Evolutionary conservation across 2,329 filamentous ascomycete genomes (phyloP).

Genomic region (Ceratocystis lukuohia): DNA sequence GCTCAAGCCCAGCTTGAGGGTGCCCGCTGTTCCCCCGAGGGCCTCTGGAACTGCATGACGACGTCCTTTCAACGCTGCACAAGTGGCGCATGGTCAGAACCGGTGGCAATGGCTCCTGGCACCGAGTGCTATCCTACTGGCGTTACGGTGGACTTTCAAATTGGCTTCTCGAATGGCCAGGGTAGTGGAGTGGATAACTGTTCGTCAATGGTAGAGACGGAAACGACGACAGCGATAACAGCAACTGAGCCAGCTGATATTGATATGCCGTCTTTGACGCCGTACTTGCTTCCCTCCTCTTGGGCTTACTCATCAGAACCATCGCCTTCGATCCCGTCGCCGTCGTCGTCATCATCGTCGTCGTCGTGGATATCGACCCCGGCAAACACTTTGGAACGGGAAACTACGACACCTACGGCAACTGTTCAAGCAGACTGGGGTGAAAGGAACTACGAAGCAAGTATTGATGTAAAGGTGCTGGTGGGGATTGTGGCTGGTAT

Average conservation of each 20-base stretch:
- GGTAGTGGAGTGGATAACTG: not conserved
- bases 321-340: not conserved
- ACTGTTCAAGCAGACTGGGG: not conserved
- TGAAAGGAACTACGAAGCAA: not conserved
- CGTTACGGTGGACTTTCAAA: conserved; percentile 30
- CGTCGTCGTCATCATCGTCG: not conserved
- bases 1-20: conserved; percentile 27
- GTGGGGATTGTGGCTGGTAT: not conserved
- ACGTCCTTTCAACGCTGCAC: conserved; percentile 38
- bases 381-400: not conserved
- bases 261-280: not conserved
- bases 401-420: not conserved
- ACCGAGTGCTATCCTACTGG: conserved; percentile 35
- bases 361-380: not conserved
- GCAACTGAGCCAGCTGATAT: not conserved
- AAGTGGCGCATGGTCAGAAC: conserved; percentile 33
- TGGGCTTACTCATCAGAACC: not conserved
- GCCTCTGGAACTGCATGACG: conserved; percentile 43
- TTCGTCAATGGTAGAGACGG: not conserved
- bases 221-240: not conserved
- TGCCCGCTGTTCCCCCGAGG: conserved; percentile 33
- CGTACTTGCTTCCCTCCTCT: not conserved
- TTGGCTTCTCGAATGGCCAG: conserved; percentile 21
- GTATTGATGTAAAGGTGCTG: not conserved
- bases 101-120: conserved; percentile 33